phyloP scores from a whole-genome alignment of 2,329 filamentous ascomycete species.

The Colletotrichum neosansevieriae region DNA sequence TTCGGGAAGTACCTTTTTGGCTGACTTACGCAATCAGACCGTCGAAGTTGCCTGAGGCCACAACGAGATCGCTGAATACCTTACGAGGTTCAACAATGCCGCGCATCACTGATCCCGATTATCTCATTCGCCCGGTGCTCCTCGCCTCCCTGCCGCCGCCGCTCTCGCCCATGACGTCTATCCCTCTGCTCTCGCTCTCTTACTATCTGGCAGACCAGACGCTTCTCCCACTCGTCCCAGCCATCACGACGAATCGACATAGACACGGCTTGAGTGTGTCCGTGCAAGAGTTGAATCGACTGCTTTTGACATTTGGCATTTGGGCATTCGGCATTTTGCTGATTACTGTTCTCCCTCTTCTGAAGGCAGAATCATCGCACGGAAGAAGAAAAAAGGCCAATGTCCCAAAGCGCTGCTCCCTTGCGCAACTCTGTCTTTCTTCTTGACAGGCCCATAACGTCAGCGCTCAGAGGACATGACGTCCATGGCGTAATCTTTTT shows the following conservation, averaged over 20 bases:
- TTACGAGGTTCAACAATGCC: no score
- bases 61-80: no score
- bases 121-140: constrained; percentile 33
- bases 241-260: constrained; percentile 5
- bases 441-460: neutral
- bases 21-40: neutral
- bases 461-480: constrained; percentile 12
- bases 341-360: neutral
- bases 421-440: constrained; percentile 10
- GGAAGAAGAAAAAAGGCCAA: neutral
- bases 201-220: no score
- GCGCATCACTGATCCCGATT: constrained; percentile 11
- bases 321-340: no score
- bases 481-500: constrained; percentile 20
- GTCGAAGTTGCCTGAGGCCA: constrained; percentile 22
- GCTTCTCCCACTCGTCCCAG: neutral
- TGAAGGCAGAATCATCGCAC: neutral
- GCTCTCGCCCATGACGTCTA: constrained; percentile 4
- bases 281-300: neutral
- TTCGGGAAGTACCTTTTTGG: constrained; percentile 1
- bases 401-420: constrained; percentile 11
- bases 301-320: neutral
- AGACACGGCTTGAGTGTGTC: constrained; percentile 10
- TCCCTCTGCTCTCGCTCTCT: neutral
- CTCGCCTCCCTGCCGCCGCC: neutral